Evolutionary conservation across 2,329 filamentous ascomycete genomes (phyloP).

Genomic region (Westerdykella aurantiaca): DNA sequence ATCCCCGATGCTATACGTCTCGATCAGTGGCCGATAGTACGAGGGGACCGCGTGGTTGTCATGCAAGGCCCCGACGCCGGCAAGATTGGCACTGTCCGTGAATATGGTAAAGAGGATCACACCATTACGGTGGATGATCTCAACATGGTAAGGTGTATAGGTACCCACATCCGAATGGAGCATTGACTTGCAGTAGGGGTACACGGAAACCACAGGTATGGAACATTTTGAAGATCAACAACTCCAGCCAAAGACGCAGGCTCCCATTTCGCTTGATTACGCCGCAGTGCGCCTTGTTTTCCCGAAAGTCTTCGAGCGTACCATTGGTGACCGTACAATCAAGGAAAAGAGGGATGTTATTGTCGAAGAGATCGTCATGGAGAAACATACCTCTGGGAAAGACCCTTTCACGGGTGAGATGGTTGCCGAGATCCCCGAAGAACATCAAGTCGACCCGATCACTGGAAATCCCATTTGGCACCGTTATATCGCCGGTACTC

Average conservation of each 20-base stretch:
- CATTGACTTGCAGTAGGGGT: background rate
- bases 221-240: no score
- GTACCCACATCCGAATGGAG: background rate
- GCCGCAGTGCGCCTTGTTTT: background rate
- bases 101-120: slow-evolving; percentile 42
- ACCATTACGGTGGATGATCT: slow-evolving; percentile 34
- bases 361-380: slow-evolving; percentile 28
- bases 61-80: slow-evolving; percentile 73
- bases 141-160: slow-evolving; percentile 33
- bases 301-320: background rate
- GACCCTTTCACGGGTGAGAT: slow-evolving; percentile 27
- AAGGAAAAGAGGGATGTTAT: slow-evolving; percentile 45
- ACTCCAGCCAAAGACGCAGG: no score
- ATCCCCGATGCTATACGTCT: slow-evolving; percentile 29
- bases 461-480: slow-evolving; percentile 27
- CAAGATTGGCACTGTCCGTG: slow-evolving; percentile 68
- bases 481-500: slow-evolving; percentile 34
- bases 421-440: slow-evolving; percentile 19
- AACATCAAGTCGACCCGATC: slow-evolving; percentile 27
- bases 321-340: no score
- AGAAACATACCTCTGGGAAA: slow-evolving; percentile 27
- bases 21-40: slow-evolving; percentile 32
- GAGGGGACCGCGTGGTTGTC: slow-evolving; percentile 76
- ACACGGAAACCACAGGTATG: no score
- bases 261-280: no score